Conservation (phyloP, 805 yeast genomes). For the Metschnikowia lachancei region DNA sequence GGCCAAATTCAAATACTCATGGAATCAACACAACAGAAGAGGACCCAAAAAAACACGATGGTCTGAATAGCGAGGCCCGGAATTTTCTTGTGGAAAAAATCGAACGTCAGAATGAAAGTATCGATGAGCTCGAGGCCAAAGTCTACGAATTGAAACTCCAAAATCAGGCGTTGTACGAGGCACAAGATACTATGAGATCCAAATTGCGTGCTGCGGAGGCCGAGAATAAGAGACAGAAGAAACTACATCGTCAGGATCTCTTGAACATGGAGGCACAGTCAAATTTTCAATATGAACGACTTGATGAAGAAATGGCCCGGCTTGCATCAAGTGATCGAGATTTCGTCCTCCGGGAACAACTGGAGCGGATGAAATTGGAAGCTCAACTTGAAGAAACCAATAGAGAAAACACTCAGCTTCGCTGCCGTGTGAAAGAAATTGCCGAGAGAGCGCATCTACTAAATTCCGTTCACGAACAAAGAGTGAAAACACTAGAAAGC, state of each 20-base stretch:
- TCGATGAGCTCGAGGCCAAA: conserved; percentile 16
- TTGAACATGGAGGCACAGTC: not conserved
- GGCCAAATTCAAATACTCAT: not conserved
- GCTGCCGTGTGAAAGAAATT: conserved; percentile 6
- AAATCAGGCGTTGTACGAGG: conserved; percentile 8
- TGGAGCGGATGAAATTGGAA: not conserved
- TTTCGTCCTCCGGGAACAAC: not conserved
- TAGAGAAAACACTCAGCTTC: conserved; percentile 8
- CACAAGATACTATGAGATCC: not conserved
- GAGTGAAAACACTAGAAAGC: conserved; percentile 8
- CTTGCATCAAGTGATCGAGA: not conserved
- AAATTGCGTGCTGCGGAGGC: not conserved
- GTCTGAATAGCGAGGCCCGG: conserved; percentile 8
- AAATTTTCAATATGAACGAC: not conserved
- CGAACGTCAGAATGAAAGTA: conserved; percentile 14
- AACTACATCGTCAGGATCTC: not conserved
- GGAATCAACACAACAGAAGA: not conserved
- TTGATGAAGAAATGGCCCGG: not conserved
- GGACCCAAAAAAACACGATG: conserved; percentile 3
- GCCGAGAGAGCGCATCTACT: conserved; percentile 9
- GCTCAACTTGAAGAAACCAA: conserved; percentile 2
- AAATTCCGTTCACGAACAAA: conserved; percentile 9
- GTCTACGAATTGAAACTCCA: conserved; percentile 11
- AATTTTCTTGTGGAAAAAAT: conserved; percentile 13
- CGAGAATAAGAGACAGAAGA: not conserved